Evolutionary conservation across 2,329 filamentous ascomycete species (phyloP).

Genomic region (Botrytis fragariae): DNA sequence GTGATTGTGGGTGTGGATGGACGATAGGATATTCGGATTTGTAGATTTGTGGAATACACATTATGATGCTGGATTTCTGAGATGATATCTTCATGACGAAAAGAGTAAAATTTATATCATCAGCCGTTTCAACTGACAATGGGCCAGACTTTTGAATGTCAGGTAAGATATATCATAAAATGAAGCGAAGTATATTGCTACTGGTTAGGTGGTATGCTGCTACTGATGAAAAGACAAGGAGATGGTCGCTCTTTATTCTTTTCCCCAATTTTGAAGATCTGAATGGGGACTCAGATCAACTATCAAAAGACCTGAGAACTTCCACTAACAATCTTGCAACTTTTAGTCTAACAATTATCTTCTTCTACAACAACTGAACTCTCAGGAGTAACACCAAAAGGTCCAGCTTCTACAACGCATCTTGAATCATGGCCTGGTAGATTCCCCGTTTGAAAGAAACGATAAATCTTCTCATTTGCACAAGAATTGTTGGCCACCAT

Average conservation of each 20-base stretch:
- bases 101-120: not conserved
- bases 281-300: not conserved
- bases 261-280: not conserved
- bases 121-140: not conserved
- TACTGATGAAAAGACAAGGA: not conserved
- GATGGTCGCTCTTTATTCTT: fast-evolving
- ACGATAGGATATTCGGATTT: not conserved
- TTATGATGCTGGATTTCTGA: not conserved
- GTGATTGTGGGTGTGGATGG: not conserved
- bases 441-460: conserved; percentile 22
- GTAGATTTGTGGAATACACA: not conserved
- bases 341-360: too few species aligned
- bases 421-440: conserved; percentile 20
- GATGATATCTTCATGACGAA: not conserved
- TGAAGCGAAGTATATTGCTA: not conserved
- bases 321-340: not conserved
- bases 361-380: too few species aligned
- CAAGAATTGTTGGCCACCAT: conserved; percentile 20
- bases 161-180: fast-evolving
- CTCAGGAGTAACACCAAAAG: conserved; percentile 14
- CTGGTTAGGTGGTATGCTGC: not conserved
- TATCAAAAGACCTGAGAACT: not conserved
- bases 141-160: not conserved
- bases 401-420: conserved; percentile 23
- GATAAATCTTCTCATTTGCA: conserved; percentile 21